Conservation (phyloP, 352 stramenopile genomes). For the Phytophthora capsici region DNA sequence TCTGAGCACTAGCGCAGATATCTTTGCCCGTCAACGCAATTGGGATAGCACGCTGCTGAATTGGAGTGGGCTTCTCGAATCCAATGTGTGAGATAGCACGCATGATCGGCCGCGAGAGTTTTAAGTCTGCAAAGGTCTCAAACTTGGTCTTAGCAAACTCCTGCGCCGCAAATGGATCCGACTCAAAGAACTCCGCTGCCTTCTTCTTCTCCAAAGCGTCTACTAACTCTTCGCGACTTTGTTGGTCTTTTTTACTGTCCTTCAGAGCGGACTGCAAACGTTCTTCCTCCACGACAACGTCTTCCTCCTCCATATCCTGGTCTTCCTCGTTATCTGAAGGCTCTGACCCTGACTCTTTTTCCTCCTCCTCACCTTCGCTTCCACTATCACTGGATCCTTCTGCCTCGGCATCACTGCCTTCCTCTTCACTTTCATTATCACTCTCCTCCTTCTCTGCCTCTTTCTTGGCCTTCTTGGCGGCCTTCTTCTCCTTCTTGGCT, state of each 20-base stretch:
- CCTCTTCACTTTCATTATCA: conserved; percentile 18
- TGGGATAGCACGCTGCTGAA: conserved; percentile 94
- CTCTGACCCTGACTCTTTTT: conserved; percentile 29
- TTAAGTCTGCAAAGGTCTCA: conserved; percentile 96
- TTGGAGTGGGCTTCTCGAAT: conserved; percentile 96
- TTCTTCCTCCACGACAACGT: conserved; percentile 81
- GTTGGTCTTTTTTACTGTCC: conserved; percentile 56
- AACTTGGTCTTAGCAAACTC: conserved; percentile 87
- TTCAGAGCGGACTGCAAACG: conserved; percentile 72
- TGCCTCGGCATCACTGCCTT: conserved; percentile 12
- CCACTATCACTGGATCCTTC: conserved; percentile 25
- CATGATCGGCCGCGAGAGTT: conserved; percentile 97
- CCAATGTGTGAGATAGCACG: conserved; percentile 96
- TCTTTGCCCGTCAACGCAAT: conserved; percentile 95
- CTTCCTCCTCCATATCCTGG: conserved; percentile 57
- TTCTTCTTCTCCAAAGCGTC: conserved; percentile 85
- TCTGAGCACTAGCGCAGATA: conserved; percentile 97
- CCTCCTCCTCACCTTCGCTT: conserved; percentile 35
- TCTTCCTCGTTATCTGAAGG: conserved; percentile 45
- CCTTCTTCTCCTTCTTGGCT: conserved; percentile 63
- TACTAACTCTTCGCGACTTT: conserved; percentile 65
- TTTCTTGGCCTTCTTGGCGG: conserved; percentile 45
- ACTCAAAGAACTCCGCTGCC: conserved; percentile 83
- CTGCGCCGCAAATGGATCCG: conserved; percentile 77
- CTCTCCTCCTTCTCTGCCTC: conserved; percentile 29